Conservation (phyloP, 371 early-diverging fungal species). For the Mucor racemosus region DNA sequence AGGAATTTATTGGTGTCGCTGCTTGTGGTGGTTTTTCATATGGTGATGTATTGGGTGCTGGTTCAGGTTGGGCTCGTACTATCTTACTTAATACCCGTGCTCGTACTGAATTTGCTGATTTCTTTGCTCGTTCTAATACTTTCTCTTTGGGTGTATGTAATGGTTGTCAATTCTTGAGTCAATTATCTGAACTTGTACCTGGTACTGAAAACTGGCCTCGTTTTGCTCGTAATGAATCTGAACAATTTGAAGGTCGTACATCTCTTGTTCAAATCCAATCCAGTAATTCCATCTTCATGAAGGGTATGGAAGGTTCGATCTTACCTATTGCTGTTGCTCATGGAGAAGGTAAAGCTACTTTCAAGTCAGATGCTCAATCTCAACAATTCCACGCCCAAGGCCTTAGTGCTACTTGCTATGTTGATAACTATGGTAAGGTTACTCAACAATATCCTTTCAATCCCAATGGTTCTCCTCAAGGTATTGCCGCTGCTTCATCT, state of each 20-base stretch:
- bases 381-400: constrained; percentile 50
- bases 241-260: constrained; percentile 95
- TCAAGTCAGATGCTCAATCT: constrained; percentile 54
- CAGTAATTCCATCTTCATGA: constrained; percentile 75
- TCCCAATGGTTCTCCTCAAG: constrained; percentile 92
- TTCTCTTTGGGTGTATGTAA: constrained; percentile 97
- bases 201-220: constrained; percentile 86
- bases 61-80: constrained; percentile 95
- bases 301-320: constrained; percentile 87
- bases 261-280: constrained; percentile 71
- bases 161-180: constrained; percentile 96
- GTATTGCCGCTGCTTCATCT: constrained; percentile 83
- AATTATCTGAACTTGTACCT: constrained; percentile 83
- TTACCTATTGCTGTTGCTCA: constrained; percentile 96
- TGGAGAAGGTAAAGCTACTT: constrained; percentile 93
- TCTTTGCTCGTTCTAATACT: constrained; percentile 87
- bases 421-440: constrained; percentile 82
- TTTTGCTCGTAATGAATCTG: constrained; percentile 88
- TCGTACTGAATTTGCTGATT: constrained; percentile 76
- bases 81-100: constrained; percentile 75
- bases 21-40: constrained; percentile 98
- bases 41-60: constrained; percentile 97
- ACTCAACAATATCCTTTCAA: constrained; percentile 90
- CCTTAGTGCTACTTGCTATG: constrained; percentile 72
- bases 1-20: constrained; percentile 85